Conservation (phyloP, 805 yeast genomes). For the Kuraishia molischiana region DNA sequence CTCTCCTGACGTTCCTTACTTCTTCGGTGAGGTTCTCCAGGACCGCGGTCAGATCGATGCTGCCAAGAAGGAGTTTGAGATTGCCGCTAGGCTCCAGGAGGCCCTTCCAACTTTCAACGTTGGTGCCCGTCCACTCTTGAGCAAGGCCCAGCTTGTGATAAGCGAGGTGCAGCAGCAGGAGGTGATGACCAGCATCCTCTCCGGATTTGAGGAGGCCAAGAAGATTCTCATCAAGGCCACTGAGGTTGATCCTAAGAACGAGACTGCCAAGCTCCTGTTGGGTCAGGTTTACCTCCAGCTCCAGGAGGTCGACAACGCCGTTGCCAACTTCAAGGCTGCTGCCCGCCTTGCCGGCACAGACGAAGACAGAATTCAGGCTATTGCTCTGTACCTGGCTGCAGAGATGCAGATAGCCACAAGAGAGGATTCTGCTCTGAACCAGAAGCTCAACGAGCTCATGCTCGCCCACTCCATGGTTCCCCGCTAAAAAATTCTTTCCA, state of each 20-base stretch:
- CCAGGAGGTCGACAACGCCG: conserved; percentile 76
- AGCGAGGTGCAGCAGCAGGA: conserved; percentile 25
- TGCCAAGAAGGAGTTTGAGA: conserved; percentile 79
- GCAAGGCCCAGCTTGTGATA: conserved; percentile 71
- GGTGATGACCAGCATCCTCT: not conserved
- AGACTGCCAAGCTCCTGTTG: conserved; percentile 80
- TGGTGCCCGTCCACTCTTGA: conserved; percentile 83
- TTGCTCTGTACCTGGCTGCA: conserved; percentile 87
- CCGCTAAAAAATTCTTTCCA: too few species aligned
- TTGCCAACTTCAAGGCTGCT: conserved; percentile 72
- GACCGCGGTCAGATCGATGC: conserved; percentile 65
- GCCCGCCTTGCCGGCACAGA: conserved; percentile 73
- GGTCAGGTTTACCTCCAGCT: conserved; percentile 86
- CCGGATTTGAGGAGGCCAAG: conserved; percentile 48
- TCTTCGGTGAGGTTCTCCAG: conserved; percentile 87
- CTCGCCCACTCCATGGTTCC: not conserved
- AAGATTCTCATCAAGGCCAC: conserved; percentile 64
- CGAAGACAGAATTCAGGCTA: conserved; percentile 84
- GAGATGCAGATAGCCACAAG: conserved; percentile 77
- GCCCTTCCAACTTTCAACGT: conserved; percentile 59
- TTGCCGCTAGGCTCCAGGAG: conserved; percentile 75
- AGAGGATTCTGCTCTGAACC: conserved; percentile 55
- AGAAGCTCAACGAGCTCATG: conserved; percentile 53
- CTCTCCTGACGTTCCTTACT: conserved; percentile 87
- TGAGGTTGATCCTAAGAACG: conserved; percentile 78